phyloP scores from a whole-genome alignment of 352 stramenopile genomes.

The Globisporangium nagaii region DNA sequence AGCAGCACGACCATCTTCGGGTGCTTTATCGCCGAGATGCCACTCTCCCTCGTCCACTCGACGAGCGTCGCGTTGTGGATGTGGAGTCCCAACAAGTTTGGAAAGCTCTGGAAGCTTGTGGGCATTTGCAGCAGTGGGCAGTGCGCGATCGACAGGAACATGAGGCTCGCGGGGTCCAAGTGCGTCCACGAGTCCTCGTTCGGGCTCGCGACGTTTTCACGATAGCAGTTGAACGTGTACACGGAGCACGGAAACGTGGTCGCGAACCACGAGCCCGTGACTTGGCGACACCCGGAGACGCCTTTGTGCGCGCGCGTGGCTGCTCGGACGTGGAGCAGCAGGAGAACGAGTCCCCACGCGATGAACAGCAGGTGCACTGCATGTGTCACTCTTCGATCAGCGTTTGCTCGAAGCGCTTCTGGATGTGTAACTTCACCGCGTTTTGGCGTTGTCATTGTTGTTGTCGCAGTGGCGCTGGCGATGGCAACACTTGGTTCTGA shows the following conservation, averaged over 20 bases:
- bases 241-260: constrained; percentile 17
- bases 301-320: not conserved
- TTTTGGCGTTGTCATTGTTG: too few species aligned
- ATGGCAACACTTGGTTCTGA: too few species aligned
- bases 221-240: constrained; percentile 15
- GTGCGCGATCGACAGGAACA: constrained; percentile 2
- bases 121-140: constrained; percentile 2
- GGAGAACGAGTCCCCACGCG: constrained; percentile 13
- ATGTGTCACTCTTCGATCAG: too few species aligned
- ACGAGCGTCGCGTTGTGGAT: constrained; percentile 8
- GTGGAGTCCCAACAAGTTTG: not conserved
- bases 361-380: constrained; percentile 18
- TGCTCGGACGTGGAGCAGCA: constrained; percentile 12
- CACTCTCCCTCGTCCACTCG: constrained; percentile 1
- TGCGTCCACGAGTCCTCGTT: not conserved
- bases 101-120: not conserved
- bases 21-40: not conserved
- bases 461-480: too few species aligned
- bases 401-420: not conserved
- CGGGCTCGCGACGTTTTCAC: not conserved
- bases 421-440: too few species aligned
- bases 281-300: not conserved
- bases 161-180: constrained; percentile 2
- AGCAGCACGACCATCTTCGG: not conserved
- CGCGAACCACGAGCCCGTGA: constrained; percentile 7